Evolutionary conservation across 805 yeast species (phyloP).

Genomic region (Yarrowia hollandica): DNA sequence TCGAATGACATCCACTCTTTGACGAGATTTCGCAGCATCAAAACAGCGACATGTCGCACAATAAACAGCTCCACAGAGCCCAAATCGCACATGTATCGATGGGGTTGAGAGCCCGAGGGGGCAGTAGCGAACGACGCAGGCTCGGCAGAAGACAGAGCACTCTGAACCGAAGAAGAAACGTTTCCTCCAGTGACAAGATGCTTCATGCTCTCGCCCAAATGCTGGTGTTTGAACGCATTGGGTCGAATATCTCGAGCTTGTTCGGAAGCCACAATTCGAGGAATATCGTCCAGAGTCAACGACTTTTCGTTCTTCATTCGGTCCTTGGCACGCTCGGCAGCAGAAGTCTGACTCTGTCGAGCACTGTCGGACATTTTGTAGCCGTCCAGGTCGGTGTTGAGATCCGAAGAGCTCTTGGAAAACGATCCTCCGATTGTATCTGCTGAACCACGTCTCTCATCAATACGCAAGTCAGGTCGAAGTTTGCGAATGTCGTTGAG

Average conservation of each 20-base stretch:
- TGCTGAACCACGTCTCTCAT: constrained; percentile 1
- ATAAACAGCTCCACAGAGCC: constrained; percentile 57
- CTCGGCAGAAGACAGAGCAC: not conserved
- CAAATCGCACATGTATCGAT: constrained; percentile 43
- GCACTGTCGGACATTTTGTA: constrained; percentile 16
- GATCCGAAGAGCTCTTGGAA: constrained; percentile 8
- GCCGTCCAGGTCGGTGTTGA: constrained; percentile 25
- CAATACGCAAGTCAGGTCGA: not conserved
- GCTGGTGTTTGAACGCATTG: constrained; percentile 82
- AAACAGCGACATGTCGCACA: constrained; percentile 56
- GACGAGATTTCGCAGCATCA: constrained; percentile 47
- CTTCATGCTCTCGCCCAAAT: constrained; percentile 11
- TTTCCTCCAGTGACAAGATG: constrained; percentile 10
- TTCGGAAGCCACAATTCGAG: constrained; percentile 94
- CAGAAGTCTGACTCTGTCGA: constrained; percentile 24
- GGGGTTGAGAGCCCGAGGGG: not conserved
- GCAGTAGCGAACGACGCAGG: constrained; percentile 5
- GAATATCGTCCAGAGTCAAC: constrained; percentile 91
- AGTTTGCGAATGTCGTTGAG: not conserved
- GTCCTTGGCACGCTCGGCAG: constrained; percentile 63
- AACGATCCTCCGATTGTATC: not conserved
- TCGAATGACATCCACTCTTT: constrained; percentile 42
- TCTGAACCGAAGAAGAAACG: constrained; percentile 18
- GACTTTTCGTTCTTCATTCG: constrained; percentile 78
- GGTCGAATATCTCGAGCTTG: constrained; percentile 93